Evolutionary conservation across 805 yeast species (phyloP).

Genomic region (Barnettozyma botsteinii): DNA sequence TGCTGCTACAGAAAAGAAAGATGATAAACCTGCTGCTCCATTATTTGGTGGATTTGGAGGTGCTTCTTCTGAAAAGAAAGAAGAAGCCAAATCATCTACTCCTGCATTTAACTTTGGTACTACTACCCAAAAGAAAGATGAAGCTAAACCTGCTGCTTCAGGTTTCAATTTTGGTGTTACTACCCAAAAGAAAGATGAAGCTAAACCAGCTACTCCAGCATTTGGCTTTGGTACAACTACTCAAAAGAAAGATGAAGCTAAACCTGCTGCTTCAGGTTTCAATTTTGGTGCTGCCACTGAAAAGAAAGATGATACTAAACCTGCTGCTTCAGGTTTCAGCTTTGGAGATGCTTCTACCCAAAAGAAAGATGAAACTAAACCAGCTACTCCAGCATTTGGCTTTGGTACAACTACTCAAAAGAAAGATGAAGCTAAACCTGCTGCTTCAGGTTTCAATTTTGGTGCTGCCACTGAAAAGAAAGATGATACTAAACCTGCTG

Average conservation of each 20-base stretch:
- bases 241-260: conserved; percentile 17
- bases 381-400: conserved; percentile 12
- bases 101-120: conserved; percentile 19
- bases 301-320: conserved; percentile 14
- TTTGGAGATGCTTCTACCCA: conserved; percentile 18
- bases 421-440: conserved; percentile 8
- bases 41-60: too few relatives aligned
- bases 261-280: conserved; percentile 9
- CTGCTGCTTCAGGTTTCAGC: conserved; percentile 11
- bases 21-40: conserved; percentile 15
- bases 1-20: conserved; percentile 12
- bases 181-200: not conserved
- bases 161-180: conserved; percentile 25
- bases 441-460: conserved; percentile 19
- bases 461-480: conserved; percentile 2
- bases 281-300: conserved; percentile 25
- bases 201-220: conserved; percentile 3
- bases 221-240: conserved; percentile 25
- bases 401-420: conserved; percentile 7
- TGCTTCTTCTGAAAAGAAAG: conserved; percentile 1
- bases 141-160: conserved; percentile 2
- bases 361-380: conserved; percentile 16
- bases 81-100: conserved; percentile 10
- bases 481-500: conserved; percentile 1
- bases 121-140: conserved; percentile 1